Percentiles rank a stretch among this genome's conserved stretches.
Evolutionary conservation across 169 alveolate genomes (phyloP).

Genomic region (Cytauxzoon felis): DNA sequence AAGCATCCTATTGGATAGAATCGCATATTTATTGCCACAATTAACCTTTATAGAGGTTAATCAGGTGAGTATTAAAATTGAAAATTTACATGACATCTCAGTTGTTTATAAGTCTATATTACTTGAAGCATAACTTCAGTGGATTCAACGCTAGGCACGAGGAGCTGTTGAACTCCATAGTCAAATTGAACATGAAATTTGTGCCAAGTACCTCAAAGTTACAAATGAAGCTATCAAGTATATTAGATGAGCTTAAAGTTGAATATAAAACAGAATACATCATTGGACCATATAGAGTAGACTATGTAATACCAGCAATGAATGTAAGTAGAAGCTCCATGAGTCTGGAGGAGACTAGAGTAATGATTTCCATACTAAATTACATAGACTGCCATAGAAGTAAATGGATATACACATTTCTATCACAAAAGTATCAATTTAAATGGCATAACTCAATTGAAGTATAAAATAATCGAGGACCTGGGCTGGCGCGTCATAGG

Average conservation of each 20-base stretch:
- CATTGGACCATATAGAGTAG: constrained; percentile 61
- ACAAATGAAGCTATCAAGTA: constrained; percentile 44
- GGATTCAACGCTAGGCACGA: constrained; percentile 22
- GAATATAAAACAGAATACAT: constrained; percentile 20
- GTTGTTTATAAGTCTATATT: constrained; percentile 25
- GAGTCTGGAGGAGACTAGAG: too few relatives aligned
- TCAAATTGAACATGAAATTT: constrained; percentile 19
- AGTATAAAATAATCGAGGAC: constrained; percentile 44
- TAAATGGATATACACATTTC: constrained; percentile 61
- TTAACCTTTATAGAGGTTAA: constrained; percentile 52
- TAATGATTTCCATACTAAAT: background rate
- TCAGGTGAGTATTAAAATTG: constrained; percentile 40
- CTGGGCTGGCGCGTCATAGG: constrained; percentile 62
- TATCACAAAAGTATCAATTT: constrained; percentile 47
- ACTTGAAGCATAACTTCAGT: constrained; percentile 14
- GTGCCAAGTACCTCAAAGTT: constrained; percentile 58
- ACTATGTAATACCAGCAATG: constrained; percentile 54
- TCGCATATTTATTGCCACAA: constrained; percentile 1
- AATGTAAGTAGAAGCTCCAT: constrained; percentile 28
- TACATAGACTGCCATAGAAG: constrained; percentile 55
- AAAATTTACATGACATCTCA: background rate
- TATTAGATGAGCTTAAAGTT: constrained; percentile 42
- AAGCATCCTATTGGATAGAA: constrained; percentile 28
- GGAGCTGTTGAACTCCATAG: constrained; percentile 23
- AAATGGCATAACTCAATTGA: constrained; percentile 33